Percentiles rank a stretch among this genome's conserved stretches.
Conservation (phyloP, 2,329 filamentous ascomycete genomes). For the Chalaropsis thielavioides region DNA sequence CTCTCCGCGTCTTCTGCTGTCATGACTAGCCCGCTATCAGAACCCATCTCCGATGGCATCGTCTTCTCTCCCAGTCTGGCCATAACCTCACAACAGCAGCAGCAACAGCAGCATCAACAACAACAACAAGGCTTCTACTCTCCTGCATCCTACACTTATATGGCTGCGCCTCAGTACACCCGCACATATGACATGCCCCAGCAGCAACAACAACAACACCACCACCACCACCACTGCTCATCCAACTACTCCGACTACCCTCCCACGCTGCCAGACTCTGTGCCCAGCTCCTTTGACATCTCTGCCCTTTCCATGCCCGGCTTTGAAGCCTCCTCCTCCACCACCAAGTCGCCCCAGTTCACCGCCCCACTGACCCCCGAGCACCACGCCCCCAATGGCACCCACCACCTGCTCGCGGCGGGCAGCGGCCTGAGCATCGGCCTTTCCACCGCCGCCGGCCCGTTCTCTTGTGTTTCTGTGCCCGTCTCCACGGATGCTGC, state of each 20-base stretch:
- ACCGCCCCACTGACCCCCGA: conserved; percentile 8
- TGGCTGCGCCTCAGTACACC: neutral
- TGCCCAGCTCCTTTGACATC: conserved; percentile 11
- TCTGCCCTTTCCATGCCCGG: conserved; percentile 4
- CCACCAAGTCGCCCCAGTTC: conserved; percentile 7
- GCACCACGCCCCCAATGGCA: neutral
- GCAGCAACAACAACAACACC: conserved; percentile 9
- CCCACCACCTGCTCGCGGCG: neutral
- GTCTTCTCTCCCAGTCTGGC: conserved; percentile 13
- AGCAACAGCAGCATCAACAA: neutral
- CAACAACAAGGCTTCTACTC: conserved; percentile 2
- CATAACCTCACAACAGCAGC: neutral
- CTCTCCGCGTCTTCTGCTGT: neutral
- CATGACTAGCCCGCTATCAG: conserved; percentile 5
- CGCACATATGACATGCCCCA: neutral
- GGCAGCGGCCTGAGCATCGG: neutral
- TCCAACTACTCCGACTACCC: conserved; percentile 8
- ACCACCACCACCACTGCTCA: neutral
- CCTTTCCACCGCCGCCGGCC: neutral
- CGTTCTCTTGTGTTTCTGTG: neutral
- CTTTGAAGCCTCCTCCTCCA: conserved; percentile 3
- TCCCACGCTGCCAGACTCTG: conserved; percentile 7
- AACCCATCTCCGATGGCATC: conserved; percentile 6
- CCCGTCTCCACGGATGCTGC: neutral
- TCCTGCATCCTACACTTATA: neutral